These are phyloP conservation scores for Paramecium caudatum DNA, from an alignment of 73 alveolate genomes.

Conservation along the genomic window DNA sequence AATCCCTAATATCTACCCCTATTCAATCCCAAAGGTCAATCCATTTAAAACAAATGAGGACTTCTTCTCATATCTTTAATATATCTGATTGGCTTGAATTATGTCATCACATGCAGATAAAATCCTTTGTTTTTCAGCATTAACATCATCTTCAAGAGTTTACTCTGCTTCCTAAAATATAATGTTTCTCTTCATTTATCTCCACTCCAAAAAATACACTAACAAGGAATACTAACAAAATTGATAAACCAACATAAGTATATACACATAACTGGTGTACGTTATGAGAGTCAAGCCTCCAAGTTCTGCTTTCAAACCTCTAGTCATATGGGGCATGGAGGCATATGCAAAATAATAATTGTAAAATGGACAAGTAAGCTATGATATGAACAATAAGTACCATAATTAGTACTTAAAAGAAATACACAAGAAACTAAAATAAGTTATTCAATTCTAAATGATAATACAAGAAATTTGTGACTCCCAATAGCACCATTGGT, in stretches of 20 bases:
- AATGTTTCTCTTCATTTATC: neutral
- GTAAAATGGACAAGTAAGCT: constrained; percentile 52
- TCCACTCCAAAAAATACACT: neutral
- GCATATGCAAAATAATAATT: constrained; percentile 43
- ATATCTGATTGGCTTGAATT: neutral
- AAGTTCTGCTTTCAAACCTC: neutral
- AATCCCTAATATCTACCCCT: constrained; percentile 64
- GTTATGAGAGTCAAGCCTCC: constrained; percentile 37
- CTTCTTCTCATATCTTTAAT: neutral
- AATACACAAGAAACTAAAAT: neutral
- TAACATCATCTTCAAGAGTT: neutral
- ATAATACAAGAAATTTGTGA: neutral
- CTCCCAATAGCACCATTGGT: constrained; percentile 39
- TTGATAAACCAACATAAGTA: neutral
- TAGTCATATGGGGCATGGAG: neutral
- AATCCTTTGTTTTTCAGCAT: neutral
- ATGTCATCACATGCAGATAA: neutral
- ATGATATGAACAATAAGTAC: neutral
- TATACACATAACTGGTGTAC: neutral
- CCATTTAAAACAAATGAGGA: constrained; percentile 24
- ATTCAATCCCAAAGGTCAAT: constrained; percentile 3
- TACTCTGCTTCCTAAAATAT: neutral
- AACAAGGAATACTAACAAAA: neutral
- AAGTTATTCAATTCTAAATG: neutral
- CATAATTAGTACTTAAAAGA: constrained; percentile 6